Conservation (phyloP, 2,329 filamentous ascomycete genomes). For the Cercospora sp. region DNA sequence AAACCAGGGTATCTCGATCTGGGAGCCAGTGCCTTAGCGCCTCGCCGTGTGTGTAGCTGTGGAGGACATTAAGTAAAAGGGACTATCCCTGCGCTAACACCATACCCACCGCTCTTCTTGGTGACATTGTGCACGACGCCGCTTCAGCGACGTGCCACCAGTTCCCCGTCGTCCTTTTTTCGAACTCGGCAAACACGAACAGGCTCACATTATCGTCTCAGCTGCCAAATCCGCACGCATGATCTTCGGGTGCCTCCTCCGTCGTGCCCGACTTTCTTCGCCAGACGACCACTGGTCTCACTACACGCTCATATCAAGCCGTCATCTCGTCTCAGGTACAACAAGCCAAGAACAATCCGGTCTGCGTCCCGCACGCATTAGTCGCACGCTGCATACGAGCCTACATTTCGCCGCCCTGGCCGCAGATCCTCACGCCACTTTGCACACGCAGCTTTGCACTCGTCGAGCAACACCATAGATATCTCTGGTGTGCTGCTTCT, state of each 20-base stretch:
- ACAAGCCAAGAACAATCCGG: slow-evolving; percentile 16
- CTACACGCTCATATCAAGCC: slow-evolving; percentile 19
- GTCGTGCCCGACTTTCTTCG: slow-evolving; percentile 25
- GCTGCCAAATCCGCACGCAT: slow-evolving; percentile 20
- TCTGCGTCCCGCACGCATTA: slow-evolving; percentile 20
- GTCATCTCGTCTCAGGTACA: slow-evolving; percentile 24
- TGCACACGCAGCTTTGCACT: slow-evolving; percentile 7
- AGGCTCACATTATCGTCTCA: slow-evolving; percentile 20
- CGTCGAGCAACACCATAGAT: not conserved
- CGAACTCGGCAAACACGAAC: slow-evolving; percentile 14
- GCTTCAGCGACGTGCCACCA: slow-evolving; percentile 22
- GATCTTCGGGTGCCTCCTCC: slow-evolving; percentile 21
- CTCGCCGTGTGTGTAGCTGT: slow-evolving; percentile 22
- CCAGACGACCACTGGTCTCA: slow-evolving; percentile 22
- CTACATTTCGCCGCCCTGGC: not conserved
- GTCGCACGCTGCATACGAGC: not conserved
- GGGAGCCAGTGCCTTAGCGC: slow-evolving; percentile 27
- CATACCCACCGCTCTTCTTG: slow-evolving; percentile 26
- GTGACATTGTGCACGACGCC: slow-evolving; percentile 24
- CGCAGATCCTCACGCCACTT: slow-evolving; percentile 10
- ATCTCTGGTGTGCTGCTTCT: not conserved
- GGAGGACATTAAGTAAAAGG: slow-evolving; percentile 21
- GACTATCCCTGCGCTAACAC: slow-evolving; percentile 23
- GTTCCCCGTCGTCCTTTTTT: not conserved
- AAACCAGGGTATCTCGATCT: slow-evolving; percentile 30